phyloP scores from a whole-genome alignment of 768 basidiomycete species.

The Pleurotus giganteus region DNA sequence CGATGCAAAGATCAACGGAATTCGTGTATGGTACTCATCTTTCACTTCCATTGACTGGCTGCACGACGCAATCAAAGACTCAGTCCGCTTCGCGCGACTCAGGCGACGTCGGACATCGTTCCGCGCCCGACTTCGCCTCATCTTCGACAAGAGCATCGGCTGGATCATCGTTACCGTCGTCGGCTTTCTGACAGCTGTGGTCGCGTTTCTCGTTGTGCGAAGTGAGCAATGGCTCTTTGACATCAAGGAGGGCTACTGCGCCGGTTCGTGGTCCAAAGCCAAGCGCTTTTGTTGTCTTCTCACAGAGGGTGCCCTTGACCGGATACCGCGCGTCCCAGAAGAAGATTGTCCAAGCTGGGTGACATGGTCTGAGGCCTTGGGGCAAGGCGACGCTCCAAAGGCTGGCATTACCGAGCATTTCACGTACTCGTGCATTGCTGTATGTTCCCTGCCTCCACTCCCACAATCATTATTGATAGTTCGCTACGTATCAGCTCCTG shows the following conservation, averaged over 20 bases:
- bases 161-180: constrained; percentile 90
- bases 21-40: constrained; percentile 88
- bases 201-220: constrained; percentile 85
- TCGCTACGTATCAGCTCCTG: constrained; percentile 45
- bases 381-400: constrained; percentile 35
- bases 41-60: constrained; percentile 95
- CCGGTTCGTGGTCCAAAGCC: constrained; percentile 64
- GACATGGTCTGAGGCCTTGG: constrained; percentile 67
- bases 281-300: constrained; percentile 80
- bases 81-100: constrained; percentile 72
- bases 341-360: constrained; percentile 67
- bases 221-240: constrained; percentile 90
- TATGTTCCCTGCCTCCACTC: constrained; percentile 39
- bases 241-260: constrained; percentile 88
- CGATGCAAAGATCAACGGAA: constrained; percentile 76
- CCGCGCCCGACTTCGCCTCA: constrained; percentile 60
- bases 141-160: constrained; percentile 76
- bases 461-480: not conserved
- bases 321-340: constrained; percentile 15
- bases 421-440: constrained; percentile 74
- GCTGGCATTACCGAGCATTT: constrained; percentile 49
- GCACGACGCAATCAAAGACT: constrained; percentile 95
- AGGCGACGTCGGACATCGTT: constrained; percentile 62
- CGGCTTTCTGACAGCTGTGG: constrained; percentile 79
- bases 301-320: constrained; percentile 18